These are phyloP conservation scores for Fusarium subtropicale DNA, from an alignment of 2,329 filamentous ascomycete genomes.

Conservation along the genomic window DNA sequence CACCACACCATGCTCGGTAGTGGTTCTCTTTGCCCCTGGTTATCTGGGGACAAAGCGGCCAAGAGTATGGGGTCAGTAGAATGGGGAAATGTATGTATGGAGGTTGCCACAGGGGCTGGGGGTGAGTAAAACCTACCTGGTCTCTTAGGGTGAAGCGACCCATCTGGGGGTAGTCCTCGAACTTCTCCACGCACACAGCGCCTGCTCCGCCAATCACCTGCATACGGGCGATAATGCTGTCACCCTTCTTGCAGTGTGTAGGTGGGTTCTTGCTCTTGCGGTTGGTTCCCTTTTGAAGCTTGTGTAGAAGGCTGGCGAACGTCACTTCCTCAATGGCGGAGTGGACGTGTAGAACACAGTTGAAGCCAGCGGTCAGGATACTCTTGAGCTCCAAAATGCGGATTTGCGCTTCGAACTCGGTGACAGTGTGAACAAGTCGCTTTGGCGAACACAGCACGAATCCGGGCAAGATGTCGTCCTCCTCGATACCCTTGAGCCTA, in stretches of 20 bases:
- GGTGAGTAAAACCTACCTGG: constrained; percentile 68
- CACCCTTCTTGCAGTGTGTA: constrained; percentile 84
- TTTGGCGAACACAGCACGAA: constrained; percentile 97
- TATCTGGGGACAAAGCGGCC: constrained; percentile 13
- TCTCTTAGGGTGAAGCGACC: constrained; percentile 91
- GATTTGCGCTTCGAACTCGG: constrained; percentile 94
- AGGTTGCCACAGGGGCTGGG: constrained; percentile 12
- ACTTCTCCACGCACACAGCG: constrained; percentile 90
- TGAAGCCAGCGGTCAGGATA: constrained; percentile 94
- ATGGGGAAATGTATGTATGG: constrained; percentile 8
- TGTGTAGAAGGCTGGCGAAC: constrained; percentile 88
- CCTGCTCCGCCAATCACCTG: constrained; percentile 88
- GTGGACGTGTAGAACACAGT: constrained; percentile 97
- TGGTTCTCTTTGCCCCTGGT: constrained; percentile 3
- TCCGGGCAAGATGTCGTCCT: constrained; percentile 94
- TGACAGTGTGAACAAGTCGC: constrained; percentile 90
- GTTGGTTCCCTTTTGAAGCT: constrained; percentile 92
- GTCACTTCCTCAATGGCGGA: constrained; percentile 98
- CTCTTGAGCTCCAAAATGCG: constrained; percentile 93
- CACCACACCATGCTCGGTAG: constrained; percentile 17
- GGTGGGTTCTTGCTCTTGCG: constrained; percentile 94
- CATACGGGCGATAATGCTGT: constrained; percentile 91
- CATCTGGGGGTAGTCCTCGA: constrained; percentile 95
- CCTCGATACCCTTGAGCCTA: constrained; percentile 92
- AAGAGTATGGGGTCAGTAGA: constrained; percentile 24